phyloP scores from a whole-genome alignment of 2,329 filamentous ascomycete species.

The Colletotrichum nymphaeae region DNA sequence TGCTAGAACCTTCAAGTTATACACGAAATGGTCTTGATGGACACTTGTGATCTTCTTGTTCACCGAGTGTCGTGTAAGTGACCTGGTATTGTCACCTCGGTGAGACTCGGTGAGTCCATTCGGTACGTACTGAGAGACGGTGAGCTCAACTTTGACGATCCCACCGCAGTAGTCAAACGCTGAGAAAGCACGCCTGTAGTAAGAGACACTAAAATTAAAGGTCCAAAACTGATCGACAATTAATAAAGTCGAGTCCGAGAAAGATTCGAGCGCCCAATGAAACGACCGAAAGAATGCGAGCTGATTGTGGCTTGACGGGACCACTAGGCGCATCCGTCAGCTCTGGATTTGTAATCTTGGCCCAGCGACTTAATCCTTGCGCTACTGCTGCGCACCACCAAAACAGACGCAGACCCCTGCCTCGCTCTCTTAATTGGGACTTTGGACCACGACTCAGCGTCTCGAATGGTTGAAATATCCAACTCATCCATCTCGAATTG shows the following conservation, averaged over 20 bases:
- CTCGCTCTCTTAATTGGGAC: background rate
- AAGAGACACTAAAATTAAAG: background rate
- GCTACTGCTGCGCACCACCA: background rate
- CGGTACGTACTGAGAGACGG: background rate
- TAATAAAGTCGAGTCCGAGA: background rate
- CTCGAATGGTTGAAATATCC: background rate
- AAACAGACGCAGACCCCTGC: background rate
- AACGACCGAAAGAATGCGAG: background rate
- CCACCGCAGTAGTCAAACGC: background rate
- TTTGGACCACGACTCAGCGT: background rate
- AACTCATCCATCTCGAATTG: background rate
- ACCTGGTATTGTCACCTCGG: background rate
- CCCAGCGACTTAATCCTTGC: background rate
- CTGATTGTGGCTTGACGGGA: background rate
- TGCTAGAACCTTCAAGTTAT: background rate
- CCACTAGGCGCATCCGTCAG: background rate
- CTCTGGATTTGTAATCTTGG: slow-evolving; percentile 10
- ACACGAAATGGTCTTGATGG: background rate
- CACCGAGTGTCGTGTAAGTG: background rate
- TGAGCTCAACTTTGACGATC: background rate
- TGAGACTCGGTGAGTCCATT: background rate
- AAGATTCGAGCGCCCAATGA: background rate
- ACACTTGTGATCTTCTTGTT: background rate
- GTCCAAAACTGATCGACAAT: background rate
- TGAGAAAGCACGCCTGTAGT: background rate